Conservation (phyloP, 345 rosid species). For the Citrus hindsii region DNA sequence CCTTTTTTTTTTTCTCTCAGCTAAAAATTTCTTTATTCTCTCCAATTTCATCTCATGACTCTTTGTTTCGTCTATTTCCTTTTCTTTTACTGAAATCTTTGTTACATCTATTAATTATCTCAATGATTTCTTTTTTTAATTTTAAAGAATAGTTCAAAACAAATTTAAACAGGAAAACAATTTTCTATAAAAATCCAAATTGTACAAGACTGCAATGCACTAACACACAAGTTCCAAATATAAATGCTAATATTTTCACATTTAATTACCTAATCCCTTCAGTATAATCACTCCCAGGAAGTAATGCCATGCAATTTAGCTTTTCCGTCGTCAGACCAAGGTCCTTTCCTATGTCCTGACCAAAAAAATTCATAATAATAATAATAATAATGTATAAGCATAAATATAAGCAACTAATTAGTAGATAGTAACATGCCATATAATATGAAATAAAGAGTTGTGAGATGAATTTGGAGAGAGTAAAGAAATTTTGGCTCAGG, state of each 20-base stretch:
- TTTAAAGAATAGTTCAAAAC: too few relatives aligned
- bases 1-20: too few relatives aligned
- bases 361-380: neutral
- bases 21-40: too few relatives aligned
- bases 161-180: neutral
- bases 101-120: too few relatives aligned
- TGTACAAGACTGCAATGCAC: neutral
- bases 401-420: neutral
- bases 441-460: too few relatives aligned
- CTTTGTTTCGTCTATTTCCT: too few relatives aligned
- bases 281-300: constrained; percentile 95
- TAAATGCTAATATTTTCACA: neutral
- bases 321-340: constrained; percentile 41
- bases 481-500: too few relatives aligned
- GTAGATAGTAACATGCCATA: neutral
- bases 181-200: neutral
- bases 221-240: neutral
- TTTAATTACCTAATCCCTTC: constrained; percentile 83
- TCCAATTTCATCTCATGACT: too few relatives aligned
- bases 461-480: too few relatives aligned
- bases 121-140: too few relatives aligned
- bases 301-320: constrained; percentile 82
- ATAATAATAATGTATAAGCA: neutral
- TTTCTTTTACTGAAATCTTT: too few relatives aligned
- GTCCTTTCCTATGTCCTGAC: constrained; percentile 41